phyloP scores from a whole-genome alignment of 2,329 filamentous ascomycete genomes.

The Penicillium janthinellum region DNA sequence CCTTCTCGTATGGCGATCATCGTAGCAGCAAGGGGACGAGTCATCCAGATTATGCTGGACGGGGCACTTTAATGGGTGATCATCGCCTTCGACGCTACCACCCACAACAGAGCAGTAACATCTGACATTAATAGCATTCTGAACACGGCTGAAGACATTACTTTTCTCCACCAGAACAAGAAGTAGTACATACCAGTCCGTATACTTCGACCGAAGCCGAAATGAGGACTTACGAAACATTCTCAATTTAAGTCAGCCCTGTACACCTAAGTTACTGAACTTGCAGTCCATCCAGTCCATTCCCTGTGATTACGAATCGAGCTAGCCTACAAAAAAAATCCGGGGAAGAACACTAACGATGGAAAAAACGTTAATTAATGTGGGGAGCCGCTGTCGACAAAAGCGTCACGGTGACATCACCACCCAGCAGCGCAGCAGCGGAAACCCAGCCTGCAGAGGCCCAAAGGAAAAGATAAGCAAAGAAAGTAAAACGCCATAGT shows the following conservation, averaged over 20 bases:
- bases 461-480: neutral
- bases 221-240: too few relatives aligned
- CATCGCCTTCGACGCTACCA: too few relatives aligned
- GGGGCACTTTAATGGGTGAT: too few relatives aligned
- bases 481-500: neutral
- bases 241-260: too few relatives aligned
- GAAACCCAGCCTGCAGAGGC: neutral
- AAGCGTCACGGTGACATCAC: conserved; percentile 28
- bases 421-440: conserved; percentile 1
- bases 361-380: neutral
- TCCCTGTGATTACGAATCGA: too few relatives aligned
- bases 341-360: neutral
- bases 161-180: neutral
- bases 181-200: neutral
- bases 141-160: neutral
- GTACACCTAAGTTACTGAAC: too few relatives aligned
- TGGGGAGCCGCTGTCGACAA: conserved; percentile 1
- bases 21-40: too few relatives aligned
- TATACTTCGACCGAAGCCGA: neutral
- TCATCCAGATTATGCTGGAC: too few relatives aligned
- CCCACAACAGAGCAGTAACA: neutral
- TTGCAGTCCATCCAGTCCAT: too few relatives aligned
- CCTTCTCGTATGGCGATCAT: too few relatives aligned
- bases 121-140: neutral
- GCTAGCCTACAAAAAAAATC: neutral